Percentiles rank a stretch among this genome's conserved stretches.
These are phyloP conservation scores for Jaltomata sinuosa DNA, from an alignment of 257 asterid genomes.

Conservation along the genomic window DNA sequence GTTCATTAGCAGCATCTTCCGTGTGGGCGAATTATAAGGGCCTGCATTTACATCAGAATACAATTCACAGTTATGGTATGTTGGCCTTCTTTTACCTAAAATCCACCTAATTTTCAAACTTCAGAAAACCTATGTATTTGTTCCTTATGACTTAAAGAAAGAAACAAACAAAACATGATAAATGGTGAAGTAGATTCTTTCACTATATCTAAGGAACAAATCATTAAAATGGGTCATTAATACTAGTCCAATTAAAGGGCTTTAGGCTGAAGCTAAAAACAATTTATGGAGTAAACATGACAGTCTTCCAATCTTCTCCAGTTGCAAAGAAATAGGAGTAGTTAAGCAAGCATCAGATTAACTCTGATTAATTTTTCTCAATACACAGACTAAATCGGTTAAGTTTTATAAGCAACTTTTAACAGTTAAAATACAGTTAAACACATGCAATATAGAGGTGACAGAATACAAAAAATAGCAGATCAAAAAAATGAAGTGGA, in stretches of 20 bases:
- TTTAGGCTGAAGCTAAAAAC: neutral
- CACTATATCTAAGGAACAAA: neutral
- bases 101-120: neutral
- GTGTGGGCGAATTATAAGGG: neutral
- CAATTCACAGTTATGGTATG: neutral
- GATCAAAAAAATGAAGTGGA: neutral
- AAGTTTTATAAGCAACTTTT: neutral
- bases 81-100: neutral
- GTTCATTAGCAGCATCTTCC: neutral
- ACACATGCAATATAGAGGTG: neutral
- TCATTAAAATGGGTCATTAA: neutral
- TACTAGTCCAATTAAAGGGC: neutral
- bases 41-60: neutral
- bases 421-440: neutral
- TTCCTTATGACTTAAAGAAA: neutral
- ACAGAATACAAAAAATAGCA: neutral
- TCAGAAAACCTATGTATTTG: neutral
- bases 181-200: neutral
- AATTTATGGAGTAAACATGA: neutral
- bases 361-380: neutral
- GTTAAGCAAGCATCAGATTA: neutral
- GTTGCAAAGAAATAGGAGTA: neutral
- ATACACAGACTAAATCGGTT: neutral
- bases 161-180: neutral
- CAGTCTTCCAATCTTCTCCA: neutral